These are phyloP conservation scores for Malus hybrid DNA, from an alignment of 331 rosid genomes.

Conservation along the genomic window DNA sequence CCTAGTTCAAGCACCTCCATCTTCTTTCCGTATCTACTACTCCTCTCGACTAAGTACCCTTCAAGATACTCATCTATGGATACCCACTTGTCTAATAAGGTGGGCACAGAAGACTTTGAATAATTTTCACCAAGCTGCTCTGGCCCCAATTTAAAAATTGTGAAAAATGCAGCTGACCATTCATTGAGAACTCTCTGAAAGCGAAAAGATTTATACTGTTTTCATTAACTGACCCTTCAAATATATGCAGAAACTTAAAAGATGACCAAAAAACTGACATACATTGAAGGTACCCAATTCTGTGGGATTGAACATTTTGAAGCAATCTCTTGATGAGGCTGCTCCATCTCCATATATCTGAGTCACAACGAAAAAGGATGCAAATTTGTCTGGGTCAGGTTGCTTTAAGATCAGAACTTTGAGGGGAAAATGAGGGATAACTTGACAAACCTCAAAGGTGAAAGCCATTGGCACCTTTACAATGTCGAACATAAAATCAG, in stretches of 20 bases:
- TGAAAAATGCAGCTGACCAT: slow-evolving; percentile 87
- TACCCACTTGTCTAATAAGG: slow-evolving; percentile 58
- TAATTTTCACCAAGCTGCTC: slow-evolving; percentile 35
- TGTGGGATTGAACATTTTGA: slow-evolving; percentile 91
- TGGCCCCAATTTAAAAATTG: slow-evolving; percentile 75
- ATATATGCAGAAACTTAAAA: background rate
- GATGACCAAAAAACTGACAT: slow-evolving; percentile 20
- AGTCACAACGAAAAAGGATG: slow-evolving; percentile 20
- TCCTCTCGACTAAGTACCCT: slow-evolving; percentile 91
- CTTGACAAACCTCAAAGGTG: slow-evolving; percentile 86
- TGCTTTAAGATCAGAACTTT: background rate
- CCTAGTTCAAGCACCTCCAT: slow-evolving; percentile 93
- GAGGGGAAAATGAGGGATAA: background rate
- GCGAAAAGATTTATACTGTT: background rate
- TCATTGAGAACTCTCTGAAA: slow-evolving; percentile 81
- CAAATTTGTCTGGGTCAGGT: background rate
- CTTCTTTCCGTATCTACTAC: slow-evolving; percentile 94
- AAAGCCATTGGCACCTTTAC: slow-evolving; percentile 84
- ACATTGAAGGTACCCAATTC: slow-evolving; percentile 59
- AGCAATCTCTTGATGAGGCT: slow-evolving; percentile 83
- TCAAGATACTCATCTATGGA: slow-evolving; percentile 95
- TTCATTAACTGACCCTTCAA: background rate
- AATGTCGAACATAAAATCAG: slow-evolving; percentile 89
- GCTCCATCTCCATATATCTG: slow-evolving; percentile 91
- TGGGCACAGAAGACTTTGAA: slow-evolving; percentile 29